Evolutionary conservation across 352 stramenopile species (phyloP).

Genomic region (Pythium dissimile): DNA sequence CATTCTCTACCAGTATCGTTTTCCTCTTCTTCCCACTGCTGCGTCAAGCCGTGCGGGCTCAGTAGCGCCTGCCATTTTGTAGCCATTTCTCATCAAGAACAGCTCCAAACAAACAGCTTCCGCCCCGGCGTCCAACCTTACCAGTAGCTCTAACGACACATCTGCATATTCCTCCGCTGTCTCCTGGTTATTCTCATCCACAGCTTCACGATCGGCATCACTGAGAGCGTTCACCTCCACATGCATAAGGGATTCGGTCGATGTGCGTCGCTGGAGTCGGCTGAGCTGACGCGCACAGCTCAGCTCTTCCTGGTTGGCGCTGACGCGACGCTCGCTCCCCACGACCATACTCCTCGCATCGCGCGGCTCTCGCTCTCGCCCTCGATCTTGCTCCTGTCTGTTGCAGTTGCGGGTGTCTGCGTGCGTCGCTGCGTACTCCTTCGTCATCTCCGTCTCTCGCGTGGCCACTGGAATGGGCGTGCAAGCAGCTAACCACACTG

Average conservation of each 20-base stretch:
- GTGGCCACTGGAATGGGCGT: too few species aligned
- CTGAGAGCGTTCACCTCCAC: conserved; percentile 21
- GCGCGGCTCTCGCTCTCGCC: neutral
- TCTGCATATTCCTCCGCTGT: conserved; percentile 9
- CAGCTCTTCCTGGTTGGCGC: conserved; percentile 19
- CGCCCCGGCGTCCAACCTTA: conserved; percentile 16
- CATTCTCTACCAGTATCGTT: neutral
- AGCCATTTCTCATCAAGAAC: neutral
- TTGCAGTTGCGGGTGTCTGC: neutral
- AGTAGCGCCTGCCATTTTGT: conserved; percentile 50
- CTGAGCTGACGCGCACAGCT: neutral
- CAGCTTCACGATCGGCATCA: neutral
- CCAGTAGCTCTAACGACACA: conserved; percentile 61
- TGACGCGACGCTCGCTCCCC: neutral
- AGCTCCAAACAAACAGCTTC: neutral
- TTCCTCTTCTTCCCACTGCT: conserved; percentile 43
- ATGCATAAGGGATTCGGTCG: conserved; percentile 40
- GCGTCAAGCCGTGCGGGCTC: conserved; percentile 57
- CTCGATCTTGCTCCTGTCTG: neutral
- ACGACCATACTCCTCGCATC: neutral
- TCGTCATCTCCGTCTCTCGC: neutral
- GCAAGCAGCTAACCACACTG: too few species aligned
- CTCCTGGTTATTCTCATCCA: conserved; percentile 12
- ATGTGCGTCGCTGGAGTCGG: conserved; percentile 16
- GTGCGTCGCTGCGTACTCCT: conserved; percentile 6